Conservation (phyloP, 306 rosid genomes). For the Quercus ilex region DNA sequence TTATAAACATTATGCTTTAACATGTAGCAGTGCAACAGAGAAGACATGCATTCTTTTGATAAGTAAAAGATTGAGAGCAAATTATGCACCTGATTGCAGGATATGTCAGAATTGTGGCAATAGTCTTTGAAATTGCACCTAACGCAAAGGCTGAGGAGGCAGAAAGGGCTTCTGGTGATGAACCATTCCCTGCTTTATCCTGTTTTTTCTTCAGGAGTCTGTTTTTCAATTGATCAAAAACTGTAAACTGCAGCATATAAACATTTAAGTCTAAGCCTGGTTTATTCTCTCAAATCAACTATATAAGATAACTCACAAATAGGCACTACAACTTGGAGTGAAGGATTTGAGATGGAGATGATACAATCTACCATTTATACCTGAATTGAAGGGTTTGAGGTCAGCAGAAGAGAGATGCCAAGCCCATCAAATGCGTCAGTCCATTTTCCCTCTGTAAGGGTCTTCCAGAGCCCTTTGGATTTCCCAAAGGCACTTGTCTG, state of each 20-base stretch:
- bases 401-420: constrained; percentile 81
- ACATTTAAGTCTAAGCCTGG: constrained; percentile 24
- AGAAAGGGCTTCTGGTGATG: constrained; percentile 69
- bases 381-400: constrained; percentile 97
- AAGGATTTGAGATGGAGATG: not conserved
- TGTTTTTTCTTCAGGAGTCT: constrained; percentile 46
- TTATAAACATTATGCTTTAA: constrained; percentile 13
- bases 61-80: constrained; percentile 22
- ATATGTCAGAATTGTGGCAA: constrained; percentile 84
- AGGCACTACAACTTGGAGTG: not conserved
- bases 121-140: constrained; percentile 87
- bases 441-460: constrained; percentile 91
- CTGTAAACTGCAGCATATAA: constrained; percentile 66
- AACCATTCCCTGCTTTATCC: constrained; percentile 32
- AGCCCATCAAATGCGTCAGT: constrained; percentile 95
- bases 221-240: constrained; percentile 90
- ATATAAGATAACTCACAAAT: not conserved
- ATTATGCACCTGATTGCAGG: constrained; percentile 86
- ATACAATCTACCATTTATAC: constrained; percentile 25
- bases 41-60: not conserved
- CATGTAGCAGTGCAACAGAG: not conserved
- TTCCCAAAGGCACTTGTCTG: constrained; percentile 96
- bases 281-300: constrained; percentile 12
- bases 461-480: constrained; percentile 80
- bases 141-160: constrained; percentile 77